These are phyloP conservation scores for Cyberlindnera subsufficiens DNA, from an alignment of 805 yeast genomes.

Conservation along the genomic window DNA sequence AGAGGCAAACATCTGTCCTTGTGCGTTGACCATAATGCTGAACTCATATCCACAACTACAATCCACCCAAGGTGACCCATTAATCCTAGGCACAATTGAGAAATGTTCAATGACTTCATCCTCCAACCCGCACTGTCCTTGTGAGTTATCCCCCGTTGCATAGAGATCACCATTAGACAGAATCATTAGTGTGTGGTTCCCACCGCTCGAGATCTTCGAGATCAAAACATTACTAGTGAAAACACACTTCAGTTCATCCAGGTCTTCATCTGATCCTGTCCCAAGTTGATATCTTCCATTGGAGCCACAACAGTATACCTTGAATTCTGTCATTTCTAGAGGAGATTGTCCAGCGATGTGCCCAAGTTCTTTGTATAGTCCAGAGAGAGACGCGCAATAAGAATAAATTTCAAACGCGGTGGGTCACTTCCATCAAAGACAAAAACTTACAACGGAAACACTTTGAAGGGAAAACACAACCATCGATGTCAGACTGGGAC, in stretches of 20 bases:
- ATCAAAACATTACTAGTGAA: constrained; percentile 22
- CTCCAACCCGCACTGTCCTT: constrained; percentile 50
- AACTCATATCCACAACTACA: constrained; percentile 81
- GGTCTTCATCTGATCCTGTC: constrained; percentile 45
- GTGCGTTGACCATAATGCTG: constrained; percentile 41
- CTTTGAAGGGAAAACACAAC: not conserved
- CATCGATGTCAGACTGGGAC: constrained; percentile 9
- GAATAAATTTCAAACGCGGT: too few relatives aligned
- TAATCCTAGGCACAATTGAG: constrained; percentile 9
- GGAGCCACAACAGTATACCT: constrained; percentile 66
- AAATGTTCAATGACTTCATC: constrained; percentile 14
- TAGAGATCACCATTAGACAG: constrained; percentile 46
- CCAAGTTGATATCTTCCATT: constrained; percentile 82
- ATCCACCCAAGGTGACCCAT: constrained; percentile 32
- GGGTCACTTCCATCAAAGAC: not conserved
- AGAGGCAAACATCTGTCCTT: constrained; percentile 39
- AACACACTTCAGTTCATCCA: constrained; percentile 22
- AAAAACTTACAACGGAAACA: not conserved
- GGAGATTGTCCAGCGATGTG: too few relatives aligned
- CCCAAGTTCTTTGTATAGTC: too few relatives aligned
- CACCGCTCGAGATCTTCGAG: constrained; percentile 62
- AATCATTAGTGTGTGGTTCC: constrained; percentile 74
- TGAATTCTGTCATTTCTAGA: constrained; percentile 3
- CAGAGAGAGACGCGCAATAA: too few relatives aligned
- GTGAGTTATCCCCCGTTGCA: constrained; percentile 52